phyloP scores from a whole-genome alignment of 2,329 filamentous ascomycete genomes.

The Aspergillus texensis region DNA sequence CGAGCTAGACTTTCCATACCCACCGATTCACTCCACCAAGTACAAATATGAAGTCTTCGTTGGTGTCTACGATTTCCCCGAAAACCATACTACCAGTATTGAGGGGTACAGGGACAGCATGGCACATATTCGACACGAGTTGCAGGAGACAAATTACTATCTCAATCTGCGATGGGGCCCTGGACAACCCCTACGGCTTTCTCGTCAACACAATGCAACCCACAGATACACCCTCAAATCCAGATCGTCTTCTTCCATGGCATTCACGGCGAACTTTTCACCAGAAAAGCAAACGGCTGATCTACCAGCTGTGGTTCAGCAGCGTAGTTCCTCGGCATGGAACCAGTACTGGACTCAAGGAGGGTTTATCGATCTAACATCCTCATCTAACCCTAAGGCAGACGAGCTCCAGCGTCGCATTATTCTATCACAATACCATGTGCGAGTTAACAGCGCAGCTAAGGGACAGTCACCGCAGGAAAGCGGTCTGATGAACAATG shows the following conservation, averaged over 20 bases:
- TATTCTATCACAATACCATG: conserved; percentile 20
- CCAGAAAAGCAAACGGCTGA: background rate
- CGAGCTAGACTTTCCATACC: conserved; percentile 18
- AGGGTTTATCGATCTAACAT: conserved; percentile 17
- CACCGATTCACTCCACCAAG: conserved; percentile 16
- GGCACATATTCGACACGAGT: conserved; percentile 12
- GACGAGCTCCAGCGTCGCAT: conserved; percentile 20
- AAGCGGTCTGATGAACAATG: conserved; percentile 22
- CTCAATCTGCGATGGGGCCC: conserved; percentile 14
- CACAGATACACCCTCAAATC: conserved; percentile 13
- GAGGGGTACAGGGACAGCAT: background rate
- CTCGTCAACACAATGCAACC: conserved; percentile 1
- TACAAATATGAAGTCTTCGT: conserved; percentile 22
- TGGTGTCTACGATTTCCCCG: conserved; percentile 14
- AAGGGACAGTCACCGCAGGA: conserved; percentile 20
- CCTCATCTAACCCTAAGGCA: conserved; percentile 14
- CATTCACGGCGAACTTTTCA: conserved; percentile 16
- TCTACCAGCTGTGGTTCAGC: background rate
- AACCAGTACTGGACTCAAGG: conserved; percentile 16
- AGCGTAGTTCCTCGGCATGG: conserved; percentile 8
- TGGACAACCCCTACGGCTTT: background rate
- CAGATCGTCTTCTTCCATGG: background rate
- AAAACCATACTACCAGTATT: conserved; percentile 13
- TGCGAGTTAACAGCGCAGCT: conserved; percentile 17
- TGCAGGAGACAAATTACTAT: conserved; percentile 17